Conservation (phyloP, 2,329 filamentous ascomycete genomes). For the Fusarium sp. region DNA sequence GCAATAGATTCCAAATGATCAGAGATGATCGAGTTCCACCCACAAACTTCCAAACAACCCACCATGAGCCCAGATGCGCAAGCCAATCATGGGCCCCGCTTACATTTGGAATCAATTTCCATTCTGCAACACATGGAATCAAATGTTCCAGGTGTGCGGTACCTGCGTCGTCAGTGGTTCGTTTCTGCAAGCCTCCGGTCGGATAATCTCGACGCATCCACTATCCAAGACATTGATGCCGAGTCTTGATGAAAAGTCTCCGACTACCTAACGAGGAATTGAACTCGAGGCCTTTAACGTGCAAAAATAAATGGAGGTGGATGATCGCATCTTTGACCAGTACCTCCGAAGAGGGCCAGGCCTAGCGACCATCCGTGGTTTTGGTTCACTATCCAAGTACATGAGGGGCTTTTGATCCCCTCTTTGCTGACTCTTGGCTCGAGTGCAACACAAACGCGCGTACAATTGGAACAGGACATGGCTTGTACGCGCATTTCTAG, state of each 20-base stretch:
- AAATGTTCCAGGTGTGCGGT: background rate
- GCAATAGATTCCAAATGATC: background rate
- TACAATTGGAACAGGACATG: too few relatives aligned
- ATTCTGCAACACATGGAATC: constrained; percentile 15
- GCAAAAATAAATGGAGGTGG: constrained; percentile 1
- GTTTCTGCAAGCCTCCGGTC: background rate
- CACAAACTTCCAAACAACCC: background rate
- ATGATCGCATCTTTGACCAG: constrained; percentile 23
- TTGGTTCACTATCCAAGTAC: rapidly evolving
- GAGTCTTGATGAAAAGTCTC: background rate
- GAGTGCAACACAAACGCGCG: background rate
- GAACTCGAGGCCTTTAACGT: background rate
- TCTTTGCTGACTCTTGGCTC: background rate
- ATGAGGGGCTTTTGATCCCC: background rate
- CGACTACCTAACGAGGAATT: background rate
- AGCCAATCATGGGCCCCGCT: constrained; percentile 14
- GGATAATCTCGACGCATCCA: background rate
- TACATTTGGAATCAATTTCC: constrained; percentile 30
- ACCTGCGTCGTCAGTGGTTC: constrained; percentile 7
- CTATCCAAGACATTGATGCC: background rate
- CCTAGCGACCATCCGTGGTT: constrained; percentile 15
- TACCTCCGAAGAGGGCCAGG: constrained; percentile 4
- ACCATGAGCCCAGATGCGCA: background rate
- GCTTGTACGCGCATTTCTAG: background rate
- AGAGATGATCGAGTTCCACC: background rate